These are phyloP conservation scores for Barbatosphaeria neglecta DNA, from an alignment of 495 filamentous ascomycete genomes.

Conservation along the genomic window DNA sequence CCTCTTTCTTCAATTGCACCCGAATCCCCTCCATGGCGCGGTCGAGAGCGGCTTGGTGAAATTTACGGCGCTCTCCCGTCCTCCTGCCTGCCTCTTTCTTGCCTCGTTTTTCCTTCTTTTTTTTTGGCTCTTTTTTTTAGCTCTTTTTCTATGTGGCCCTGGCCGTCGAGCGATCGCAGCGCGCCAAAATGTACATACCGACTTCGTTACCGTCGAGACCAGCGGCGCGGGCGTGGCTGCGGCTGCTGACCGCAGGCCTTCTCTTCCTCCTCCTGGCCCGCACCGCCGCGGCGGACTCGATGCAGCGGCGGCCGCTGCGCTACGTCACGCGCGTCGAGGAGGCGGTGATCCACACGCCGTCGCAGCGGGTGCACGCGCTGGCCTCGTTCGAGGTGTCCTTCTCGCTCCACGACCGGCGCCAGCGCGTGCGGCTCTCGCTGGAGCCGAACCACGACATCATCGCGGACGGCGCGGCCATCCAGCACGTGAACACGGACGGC, in stretches of 20 bases:
- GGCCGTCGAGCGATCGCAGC: too few species aligned
- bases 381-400: conserved; percentile 79
- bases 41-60: neutral
- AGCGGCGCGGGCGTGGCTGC: neutral
- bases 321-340: conserved; percentile 65
- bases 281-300: conserved; percentile 51
- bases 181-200: neutral
- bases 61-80: neutral
- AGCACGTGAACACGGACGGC: conserved; percentile 62
- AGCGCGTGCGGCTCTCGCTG: conserved; percentile 66
- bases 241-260: neutral
- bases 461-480: conserved; percentile 58
- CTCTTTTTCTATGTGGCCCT: too few species aligned
- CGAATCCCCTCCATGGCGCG: neutral
- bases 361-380: conserved; percentile 64
- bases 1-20: neutral
- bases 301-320: conserved; percentile 61
- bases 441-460: conserved; percentile 91
- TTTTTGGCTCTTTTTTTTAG: too few species aligned
- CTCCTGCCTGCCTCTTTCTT: neutral
- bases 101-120: neutral
- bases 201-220: too few species aligned
- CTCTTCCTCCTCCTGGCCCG: neutral
- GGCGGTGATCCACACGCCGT: conserved; percentile 64
- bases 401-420: conserved; percentile 50